Conservation (phyloP, 2,329 filamentous ascomycete genomes). For the Aspergillus sp. region DNA sequence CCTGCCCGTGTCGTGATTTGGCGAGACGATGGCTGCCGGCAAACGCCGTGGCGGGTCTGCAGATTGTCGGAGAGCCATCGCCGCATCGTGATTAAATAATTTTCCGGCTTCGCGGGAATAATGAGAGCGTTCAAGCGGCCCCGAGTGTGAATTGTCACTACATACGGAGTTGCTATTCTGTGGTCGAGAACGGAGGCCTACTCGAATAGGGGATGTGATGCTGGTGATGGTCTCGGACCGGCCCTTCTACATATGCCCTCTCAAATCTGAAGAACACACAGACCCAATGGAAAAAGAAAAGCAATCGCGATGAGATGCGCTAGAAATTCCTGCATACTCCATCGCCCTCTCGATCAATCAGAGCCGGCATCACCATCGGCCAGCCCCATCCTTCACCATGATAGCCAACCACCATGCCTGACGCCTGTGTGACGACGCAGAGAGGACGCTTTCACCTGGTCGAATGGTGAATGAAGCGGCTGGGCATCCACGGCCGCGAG, state of each 20-base stretch:
- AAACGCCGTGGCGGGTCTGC: neutral
- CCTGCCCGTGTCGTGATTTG: neutral
- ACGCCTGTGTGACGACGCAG: neutral
- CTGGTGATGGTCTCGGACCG: neutral
- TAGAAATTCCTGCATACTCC: neutral
- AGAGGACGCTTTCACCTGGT: neutral
- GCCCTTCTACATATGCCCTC: neutral
- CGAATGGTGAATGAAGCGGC: constrained; percentile 1
- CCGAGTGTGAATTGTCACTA: neutral
- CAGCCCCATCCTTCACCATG: neutral
- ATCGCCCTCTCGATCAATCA: neutral
- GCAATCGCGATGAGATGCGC: neutral
- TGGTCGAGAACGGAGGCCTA: neutral
- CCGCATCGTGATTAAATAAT: neutral
- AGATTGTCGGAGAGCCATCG: neutral
- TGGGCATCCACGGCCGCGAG: neutral
- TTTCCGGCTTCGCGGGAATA: too few relatives aligned
- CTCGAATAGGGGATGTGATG: neutral
- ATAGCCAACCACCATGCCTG: neutral
- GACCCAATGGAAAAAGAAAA: too few relatives aligned
- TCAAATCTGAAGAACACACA: neutral
- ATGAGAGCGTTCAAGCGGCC: too few relatives aligned
- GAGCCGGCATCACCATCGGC: neutral
- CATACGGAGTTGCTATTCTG: neutral
- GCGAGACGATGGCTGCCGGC: neutral